These are phyloP conservation scores for Lipomyces kockii DNA, from an alignment of 805 yeast genomes.

Conservation along the genomic window DNA sequence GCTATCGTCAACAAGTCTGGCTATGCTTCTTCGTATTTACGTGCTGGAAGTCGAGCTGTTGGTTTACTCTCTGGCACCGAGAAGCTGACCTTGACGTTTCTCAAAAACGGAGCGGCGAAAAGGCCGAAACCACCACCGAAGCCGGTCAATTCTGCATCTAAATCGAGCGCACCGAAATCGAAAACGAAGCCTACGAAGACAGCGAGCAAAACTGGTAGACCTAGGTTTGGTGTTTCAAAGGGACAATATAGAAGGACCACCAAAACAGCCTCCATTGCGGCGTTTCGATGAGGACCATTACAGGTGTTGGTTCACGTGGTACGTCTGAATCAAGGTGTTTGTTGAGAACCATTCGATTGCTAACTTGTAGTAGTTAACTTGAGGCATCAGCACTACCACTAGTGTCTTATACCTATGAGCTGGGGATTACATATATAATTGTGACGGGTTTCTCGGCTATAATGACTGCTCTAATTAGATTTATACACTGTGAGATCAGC, in stretches of 20 bases:
- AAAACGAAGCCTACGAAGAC: constrained; percentile 8
- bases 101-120: constrained; percentile 4
- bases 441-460: background rate
- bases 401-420: background rate
- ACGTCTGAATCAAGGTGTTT: background rate
- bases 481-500: background rate
- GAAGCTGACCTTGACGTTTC: constrained; percentile 25
- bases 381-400: background rate
- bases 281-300: background rate
- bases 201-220: background rate
- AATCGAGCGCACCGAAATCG: background rate
- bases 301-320: background rate
- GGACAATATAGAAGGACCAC: background rate
- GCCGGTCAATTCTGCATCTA: background rate
- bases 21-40: constrained; percentile 77
- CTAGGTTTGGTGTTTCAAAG: background rate
- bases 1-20: constrained; percentile 75
- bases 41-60: constrained; percentile 51
- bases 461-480: background rate
- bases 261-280: background rate
- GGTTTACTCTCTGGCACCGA: constrained; percentile 23
- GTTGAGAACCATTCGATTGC: background rate
- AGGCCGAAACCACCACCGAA: constrained; percentile 7
- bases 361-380: background rate
- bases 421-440: background rate